Percentiles rank a stretch among this genome's conserved stretches.
Evolutionary conservation across 306 rosid genomes (phyloP).

Genomic region (Astragalus glycyphyllos): DNA sequence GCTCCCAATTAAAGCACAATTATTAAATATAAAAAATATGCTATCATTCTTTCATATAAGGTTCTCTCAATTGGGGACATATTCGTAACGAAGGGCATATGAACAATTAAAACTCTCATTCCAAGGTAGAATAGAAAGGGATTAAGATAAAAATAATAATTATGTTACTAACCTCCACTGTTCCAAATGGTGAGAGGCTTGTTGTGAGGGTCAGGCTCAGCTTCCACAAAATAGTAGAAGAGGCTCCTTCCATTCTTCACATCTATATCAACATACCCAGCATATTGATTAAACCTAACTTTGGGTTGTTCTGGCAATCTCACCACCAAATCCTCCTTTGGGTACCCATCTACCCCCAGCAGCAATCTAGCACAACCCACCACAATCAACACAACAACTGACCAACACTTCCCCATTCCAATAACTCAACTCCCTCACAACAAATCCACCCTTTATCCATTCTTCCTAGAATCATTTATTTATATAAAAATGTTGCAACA

Average conservation of each 20-base stretch:
- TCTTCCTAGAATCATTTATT: neutral
- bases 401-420: slow-evolving; percentile 58
- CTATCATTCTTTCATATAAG: too few relatives aligned
- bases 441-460: slow-evolving; percentile 29
- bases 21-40: neutral
- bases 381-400: slow-evolving; percentile 43
- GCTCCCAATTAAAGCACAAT: slow-evolving; percentile 4
- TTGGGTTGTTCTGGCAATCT: slow-evolving; percentile 79
- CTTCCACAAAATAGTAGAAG: slow-evolving; percentile 91
- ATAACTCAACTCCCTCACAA: slow-evolving; percentile 37
- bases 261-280: slow-evolving; percentile 88
- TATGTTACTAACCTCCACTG: slow-evolving; percentile 69
- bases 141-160: too few relatives aligned
- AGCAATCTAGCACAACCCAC: slow-evolving; percentile 26
- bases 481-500: neutral
- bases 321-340: slow-evolving; percentile 73
- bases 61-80: too few relatives aligned
- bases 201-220: slow-evolving; percentile 53
- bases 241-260: slow-evolving; percentile 70
- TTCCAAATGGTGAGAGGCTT: slow-evolving; percentile 88
- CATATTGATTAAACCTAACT: slow-evolving; percentile 72
- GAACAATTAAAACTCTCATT: too few relatives aligned
- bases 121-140: too few relatives aligned
- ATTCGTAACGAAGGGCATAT: too few relatives aligned
- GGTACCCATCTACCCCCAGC: slow-evolving; percentile 57